Conservation (phyloP, 345 rosid species). For the Rhizophora mangle region DNA sequence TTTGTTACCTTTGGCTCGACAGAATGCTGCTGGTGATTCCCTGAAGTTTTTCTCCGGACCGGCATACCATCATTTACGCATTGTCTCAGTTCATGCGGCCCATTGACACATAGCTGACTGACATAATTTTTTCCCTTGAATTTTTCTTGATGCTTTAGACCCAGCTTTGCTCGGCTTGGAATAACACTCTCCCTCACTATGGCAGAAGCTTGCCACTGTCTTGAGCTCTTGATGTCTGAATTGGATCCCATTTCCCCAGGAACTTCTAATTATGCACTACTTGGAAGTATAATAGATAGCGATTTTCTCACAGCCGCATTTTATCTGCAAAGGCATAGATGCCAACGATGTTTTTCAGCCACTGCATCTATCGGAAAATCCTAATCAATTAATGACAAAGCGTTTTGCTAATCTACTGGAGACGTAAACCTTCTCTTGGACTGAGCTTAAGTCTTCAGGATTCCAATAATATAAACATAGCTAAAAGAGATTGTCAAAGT, state of each 20-base stretch:
- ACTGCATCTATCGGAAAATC: too few species aligned
- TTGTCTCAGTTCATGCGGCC: conserved; percentile 18
- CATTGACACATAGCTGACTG: conserved; percentile 11
- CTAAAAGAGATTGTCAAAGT: too few species aligned
- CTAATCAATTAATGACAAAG: too few species aligned
- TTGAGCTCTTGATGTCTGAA: conserved; percentile 34
- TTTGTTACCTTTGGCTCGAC: conserved; percentile 31
- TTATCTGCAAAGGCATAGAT: conserved; percentile 6
- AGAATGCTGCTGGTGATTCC: conserved; percentile 22
- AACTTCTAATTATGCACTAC: conserved; percentile 11
- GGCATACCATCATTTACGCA: conserved; percentile 21
- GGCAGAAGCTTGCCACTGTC: conserved; percentile 28
- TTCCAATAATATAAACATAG: too few species aligned
- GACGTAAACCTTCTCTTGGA: too few species aligned
- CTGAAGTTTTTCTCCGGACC: conserved; percentile 27
- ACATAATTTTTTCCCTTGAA: conserved; percentile 28
- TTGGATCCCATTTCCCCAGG: conserved; percentile 33
- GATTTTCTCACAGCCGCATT: neutral
- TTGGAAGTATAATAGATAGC: conserved; percentile 25
- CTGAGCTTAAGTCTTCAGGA: too few species aligned
- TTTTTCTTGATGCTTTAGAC: conserved; percentile 32
- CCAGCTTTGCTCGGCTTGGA: conserved; percentile 22
- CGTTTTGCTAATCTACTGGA: too few species aligned
- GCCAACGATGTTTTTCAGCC: neutral
- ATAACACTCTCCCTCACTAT: conserved; percentile 35